These are phyloP conservation scores for Tympanopsis confertula DNA, from an alignment of 2,329 filamentous ascomycete species.

Conservation along the genomic window DNA sequence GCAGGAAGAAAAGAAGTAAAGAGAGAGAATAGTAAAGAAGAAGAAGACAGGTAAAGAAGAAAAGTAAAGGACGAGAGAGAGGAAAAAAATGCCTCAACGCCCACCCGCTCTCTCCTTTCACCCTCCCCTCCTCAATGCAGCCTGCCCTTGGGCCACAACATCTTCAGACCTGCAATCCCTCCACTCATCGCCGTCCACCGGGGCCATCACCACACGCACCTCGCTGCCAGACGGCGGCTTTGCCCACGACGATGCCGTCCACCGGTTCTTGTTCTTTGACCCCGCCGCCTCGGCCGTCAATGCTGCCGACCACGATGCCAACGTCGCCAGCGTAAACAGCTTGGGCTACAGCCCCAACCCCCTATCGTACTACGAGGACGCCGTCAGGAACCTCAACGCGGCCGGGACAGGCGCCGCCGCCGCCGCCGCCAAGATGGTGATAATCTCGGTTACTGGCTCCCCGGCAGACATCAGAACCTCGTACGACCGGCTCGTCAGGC, in stretches of 20 bases:
- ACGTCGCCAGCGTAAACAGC: constrained; percentile 49
- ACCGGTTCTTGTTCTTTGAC: constrained; percentile 59
- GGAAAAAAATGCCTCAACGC: no score
- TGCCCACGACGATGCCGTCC: constrained; percentile 41
- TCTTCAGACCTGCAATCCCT: constrained; percentile 47
- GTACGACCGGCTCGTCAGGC: constrained; percentile 35
- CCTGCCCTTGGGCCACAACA: constrained; percentile 65
- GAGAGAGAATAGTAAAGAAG: no score
- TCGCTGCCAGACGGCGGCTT: constrained; percentile 56
- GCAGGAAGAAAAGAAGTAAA: no score
- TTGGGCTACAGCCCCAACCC: constrained; percentile 62
- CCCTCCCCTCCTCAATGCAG: constrained; percentile 63
- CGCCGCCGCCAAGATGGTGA: constrained; percentile 39
- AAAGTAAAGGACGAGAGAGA: no score
- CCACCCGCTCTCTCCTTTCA: constrained; percentile 39
- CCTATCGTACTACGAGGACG: constrained; percentile 44
- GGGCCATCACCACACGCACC: constrained; percentile 66
- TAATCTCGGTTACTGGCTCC: constrained; percentile 61
- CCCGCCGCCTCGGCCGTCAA: constrained; percentile 17
- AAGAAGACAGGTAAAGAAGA: no score
- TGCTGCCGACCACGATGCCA: constrained; percentile 4
- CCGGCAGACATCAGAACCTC: constrained; percentile 42
- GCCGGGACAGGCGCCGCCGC: constrained; percentile 4
- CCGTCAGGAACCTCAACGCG: constrained; percentile 34
- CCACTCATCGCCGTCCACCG: constrained; percentile 49